A percentile compares a stretch with the other conserved stretches of the same genome.
Evolutionary conservation across 1,284 basidiomycete species (phyloP).

Genomic region (Cerioporus squamosus): DNA sequence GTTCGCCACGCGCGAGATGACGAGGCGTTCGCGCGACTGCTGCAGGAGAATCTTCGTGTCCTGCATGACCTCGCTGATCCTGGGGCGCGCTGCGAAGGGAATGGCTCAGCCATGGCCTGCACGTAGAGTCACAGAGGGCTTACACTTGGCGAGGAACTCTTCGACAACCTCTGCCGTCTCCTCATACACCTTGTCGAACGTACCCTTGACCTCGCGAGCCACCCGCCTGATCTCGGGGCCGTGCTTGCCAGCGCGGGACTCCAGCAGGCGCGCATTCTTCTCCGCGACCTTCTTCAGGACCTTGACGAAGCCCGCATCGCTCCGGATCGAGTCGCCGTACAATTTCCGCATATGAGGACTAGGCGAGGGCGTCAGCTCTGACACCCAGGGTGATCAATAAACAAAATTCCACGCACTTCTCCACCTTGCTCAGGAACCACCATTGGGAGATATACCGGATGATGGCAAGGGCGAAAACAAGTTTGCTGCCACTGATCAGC

Average conservation of each 20-base stretch:
- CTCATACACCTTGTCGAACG: slow-evolving; percentile 93
- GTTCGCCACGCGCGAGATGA: slow-evolving; percentile 88
- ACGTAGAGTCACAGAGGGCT: slow-evolving; percentile 31
- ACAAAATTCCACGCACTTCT: slow-evolving; percentile 64
- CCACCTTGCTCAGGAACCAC: slow-evolving; percentile 91
- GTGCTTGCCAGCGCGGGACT: slow-evolving; percentile 69
- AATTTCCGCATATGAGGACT: slow-evolving; percentile 98
- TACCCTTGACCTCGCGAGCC: slow-evolving; percentile 89
- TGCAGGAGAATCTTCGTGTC: slow-evolving; percentile 93
- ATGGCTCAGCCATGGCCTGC: not conserved
- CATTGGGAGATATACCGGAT: slow-evolving; percentile 85
- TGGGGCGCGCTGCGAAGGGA: slow-evolving; percentile 51
- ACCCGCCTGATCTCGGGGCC: slow-evolving; percentile 80
- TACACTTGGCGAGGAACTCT: slow-evolving; percentile 90
- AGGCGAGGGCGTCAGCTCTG: slow-evolving; percentile 3
- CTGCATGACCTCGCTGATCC: slow-evolving; percentile 82
- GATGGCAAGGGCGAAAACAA: slow-evolving; percentile 86
- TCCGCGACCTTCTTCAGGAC: slow-evolving; percentile 92
- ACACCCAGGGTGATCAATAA: not conserved
- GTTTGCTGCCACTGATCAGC: slow-evolving; percentile 87
- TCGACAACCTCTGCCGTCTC: slow-evolving; percentile 91
- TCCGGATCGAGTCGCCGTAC: slow-evolving; percentile 91
- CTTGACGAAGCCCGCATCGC: slow-evolving; percentile 96
- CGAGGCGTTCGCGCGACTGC: slow-evolving; percentile 86
- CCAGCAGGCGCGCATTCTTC: slow-evolving; percentile 76